Percentiles rank a stretch among this genome's conserved stretches.
Evolutionary conservation across 2,329 filamentous ascomycete species (phyloP).

Genomic region (Tricladium varicosporioides): DNA sequence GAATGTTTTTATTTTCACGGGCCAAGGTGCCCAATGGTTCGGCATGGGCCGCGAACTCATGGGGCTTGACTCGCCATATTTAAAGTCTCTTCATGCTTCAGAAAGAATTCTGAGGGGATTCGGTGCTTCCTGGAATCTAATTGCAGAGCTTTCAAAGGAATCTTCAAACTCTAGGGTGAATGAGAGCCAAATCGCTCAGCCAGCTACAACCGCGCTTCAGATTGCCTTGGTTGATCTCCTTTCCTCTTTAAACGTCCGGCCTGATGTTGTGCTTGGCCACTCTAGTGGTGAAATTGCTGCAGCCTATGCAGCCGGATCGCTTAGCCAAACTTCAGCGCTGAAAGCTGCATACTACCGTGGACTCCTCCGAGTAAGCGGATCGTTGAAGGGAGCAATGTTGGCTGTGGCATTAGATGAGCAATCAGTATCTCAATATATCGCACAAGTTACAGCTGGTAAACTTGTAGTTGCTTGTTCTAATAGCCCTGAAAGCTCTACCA

Average conservation of each 20-base stretch:
- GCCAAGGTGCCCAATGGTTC: constrained; percentile 21
- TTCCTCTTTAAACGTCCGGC: constrained; percentile 38
- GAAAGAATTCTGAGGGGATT: not conserved
- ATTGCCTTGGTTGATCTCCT: constrained; percentile 43
- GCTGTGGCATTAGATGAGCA: not conserved
- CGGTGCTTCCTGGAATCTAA: constrained; percentile 3
- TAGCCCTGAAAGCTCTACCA: constrained; percentile 18
- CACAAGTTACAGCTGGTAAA: not conserved
- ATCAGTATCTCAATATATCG: not conserved
- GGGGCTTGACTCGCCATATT: not conserved
- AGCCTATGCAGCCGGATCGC: constrained; percentile 39
- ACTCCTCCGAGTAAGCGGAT: not conserved
- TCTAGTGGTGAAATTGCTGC: constrained; percentile 47
- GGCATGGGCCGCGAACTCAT: constrained; percentile 13
- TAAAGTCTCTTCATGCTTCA: not conserved
- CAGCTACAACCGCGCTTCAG: constrained; percentile 45
- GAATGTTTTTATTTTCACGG: constrained; percentile 15
- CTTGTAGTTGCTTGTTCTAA: constrained; percentile 29
- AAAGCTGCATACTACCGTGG: not conserved
- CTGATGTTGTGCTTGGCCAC: constrained; percentile 41
- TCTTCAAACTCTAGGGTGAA: constrained; percentile 35
- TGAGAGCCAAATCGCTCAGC: constrained; percentile 35
- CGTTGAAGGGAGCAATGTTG: not conserved
- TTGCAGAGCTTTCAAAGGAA: constrained; percentile 1
- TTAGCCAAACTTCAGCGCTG: constrained; percentile 12